Percentiles rank a stretch among this genome's conserved stretches.
phyloP scores from a whole-genome alignment of 495 filamentous ascomycete genomes.

The Penicillium psychrofluorescens region DNA sequence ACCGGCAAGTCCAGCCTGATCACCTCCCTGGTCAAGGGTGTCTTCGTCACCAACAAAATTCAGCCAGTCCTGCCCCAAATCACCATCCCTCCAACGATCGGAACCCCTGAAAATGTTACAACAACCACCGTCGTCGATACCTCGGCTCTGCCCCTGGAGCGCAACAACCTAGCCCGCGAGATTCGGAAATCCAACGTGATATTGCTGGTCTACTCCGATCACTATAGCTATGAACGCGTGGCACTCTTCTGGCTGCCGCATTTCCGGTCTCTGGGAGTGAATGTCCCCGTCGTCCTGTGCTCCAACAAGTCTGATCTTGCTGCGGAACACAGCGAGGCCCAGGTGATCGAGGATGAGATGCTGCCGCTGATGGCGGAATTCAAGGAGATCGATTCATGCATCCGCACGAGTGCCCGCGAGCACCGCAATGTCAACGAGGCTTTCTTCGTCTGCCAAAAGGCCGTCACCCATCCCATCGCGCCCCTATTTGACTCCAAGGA shows the following conservation, averaged over 20 bases:
- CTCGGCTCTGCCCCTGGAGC: constrained; percentile 88
- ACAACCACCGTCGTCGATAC: constrained; percentile 96
- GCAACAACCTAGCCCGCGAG: constrained; percentile 80
- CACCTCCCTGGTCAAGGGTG: constrained; percentile 77
- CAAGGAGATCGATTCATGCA: constrained; percentile 97
- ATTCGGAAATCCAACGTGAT: constrained; percentile 96
- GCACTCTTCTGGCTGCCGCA: constrained; percentile 97
- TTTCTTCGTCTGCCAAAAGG: constrained; percentile 96
- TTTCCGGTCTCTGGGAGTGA: constrained; percentile 93
- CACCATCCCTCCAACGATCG: constrained; percentile 80
- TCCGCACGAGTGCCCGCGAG: constrained; percentile 88
- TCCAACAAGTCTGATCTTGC: constrained; percentile 92
- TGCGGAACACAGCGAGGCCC: constrained; percentile 58
- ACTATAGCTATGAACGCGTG: constrained; percentile 97
- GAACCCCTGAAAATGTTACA: constrained; percentile 88
- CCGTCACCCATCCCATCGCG: constrained; percentile 96
- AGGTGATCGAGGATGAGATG: constrained; percentile 95
- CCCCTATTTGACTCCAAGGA: constrained; percentile 96
- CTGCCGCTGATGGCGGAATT: constrained; percentile 97
- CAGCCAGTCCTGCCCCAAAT: constrained; percentile 90
- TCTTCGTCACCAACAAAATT: constrained; percentile 89
- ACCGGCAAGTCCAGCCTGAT: constrained; percentile 50
- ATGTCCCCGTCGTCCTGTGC: constrained; percentile 95
- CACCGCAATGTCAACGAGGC: constrained; percentile 94
- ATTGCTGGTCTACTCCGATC: constrained; percentile 92